Conservation (phyloP, 768 basidiomycete genomes). For the Dendrothele bispora region DNA sequence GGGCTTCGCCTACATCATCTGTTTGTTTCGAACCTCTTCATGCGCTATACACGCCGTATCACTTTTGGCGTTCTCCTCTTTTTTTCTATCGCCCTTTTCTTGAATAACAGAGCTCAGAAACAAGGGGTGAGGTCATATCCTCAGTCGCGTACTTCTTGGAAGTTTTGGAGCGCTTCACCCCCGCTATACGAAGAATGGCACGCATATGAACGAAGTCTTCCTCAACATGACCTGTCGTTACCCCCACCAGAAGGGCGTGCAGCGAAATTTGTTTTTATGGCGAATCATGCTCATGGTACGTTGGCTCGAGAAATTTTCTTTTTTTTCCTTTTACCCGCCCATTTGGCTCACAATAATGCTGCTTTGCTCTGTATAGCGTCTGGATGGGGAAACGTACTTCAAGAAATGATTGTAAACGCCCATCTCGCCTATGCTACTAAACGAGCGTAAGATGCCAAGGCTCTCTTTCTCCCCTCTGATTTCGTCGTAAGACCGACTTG, state of each 20-base stretch:
- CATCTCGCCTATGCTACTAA: slow-evolving; percentile 46
- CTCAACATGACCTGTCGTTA: slow-evolving; percentile 41
- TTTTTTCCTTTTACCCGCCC: slow-evolving; percentile 35
- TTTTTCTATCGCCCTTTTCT: too few species aligned
- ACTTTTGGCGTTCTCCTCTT: too few species aligned
- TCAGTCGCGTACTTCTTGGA: too few species aligned
- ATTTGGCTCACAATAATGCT: slow-evolving; percentile 14
- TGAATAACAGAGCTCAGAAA: too few species aligned
- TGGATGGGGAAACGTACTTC: slow-evolving; percentile 65
- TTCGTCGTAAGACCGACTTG: too few species aligned
- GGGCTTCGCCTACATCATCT: too few species aligned
- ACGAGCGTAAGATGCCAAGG: slow-evolving; percentile 41
- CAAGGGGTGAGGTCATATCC: too few species aligned
- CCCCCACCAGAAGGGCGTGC: slow-evolving; percentile 39
- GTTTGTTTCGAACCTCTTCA: too few species aligned
- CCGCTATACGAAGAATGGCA: slow-evolving; percentile 47
- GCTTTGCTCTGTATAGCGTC: slow-evolving; percentile 29
- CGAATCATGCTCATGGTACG: slow-evolving; percentile 47
- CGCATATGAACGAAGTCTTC: slow-evolving; percentile 41
- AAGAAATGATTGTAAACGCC: slow-evolving; percentile 55
- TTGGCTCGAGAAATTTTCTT: slow-evolving; percentile 30
- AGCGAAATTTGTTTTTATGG: slow-evolving; percentile 46
- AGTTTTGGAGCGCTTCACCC: slow-evolving; percentile 25
- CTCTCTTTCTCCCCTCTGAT: not conserved
- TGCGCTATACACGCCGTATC: too few species aligned